phyloP scores from a whole-genome alignment of 192 early-diverging fungal genomes.

The Rhizophagus clarus region DNA sequence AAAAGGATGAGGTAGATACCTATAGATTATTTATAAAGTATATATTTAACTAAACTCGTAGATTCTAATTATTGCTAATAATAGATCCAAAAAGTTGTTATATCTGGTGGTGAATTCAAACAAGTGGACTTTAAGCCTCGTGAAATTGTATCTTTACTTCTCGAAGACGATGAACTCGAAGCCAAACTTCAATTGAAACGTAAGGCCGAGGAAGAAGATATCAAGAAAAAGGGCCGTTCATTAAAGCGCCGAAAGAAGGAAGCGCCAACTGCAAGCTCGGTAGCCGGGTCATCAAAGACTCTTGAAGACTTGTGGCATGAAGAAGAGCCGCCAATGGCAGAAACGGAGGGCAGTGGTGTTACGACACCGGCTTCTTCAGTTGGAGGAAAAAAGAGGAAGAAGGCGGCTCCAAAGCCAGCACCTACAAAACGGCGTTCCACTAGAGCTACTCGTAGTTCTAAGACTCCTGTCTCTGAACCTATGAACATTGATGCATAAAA shows the following conservation, averaged over 20 bases:
- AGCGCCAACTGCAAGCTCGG: neutral
- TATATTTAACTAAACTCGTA: neutral
- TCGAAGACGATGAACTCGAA: conserved; percentile 75
- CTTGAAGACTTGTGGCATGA: conserved; percentile 22
- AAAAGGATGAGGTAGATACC: conserved; percentile 76
- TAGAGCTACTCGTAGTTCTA: neutral
- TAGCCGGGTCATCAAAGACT: neutral
- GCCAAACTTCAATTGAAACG: conserved; percentile 58
- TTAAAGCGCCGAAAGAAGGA: conserved; percentile 32
- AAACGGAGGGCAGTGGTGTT: conserved; percentile 18
- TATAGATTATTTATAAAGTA: neutral
- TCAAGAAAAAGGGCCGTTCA: conserved; percentile 34
- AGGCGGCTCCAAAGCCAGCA: neutral
- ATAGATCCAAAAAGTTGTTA: conserved; percentile 87
- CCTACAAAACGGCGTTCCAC: neutral
- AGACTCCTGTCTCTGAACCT: neutral
- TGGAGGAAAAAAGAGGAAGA: conserved; percentile 11
- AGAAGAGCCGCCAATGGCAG: conserved; percentile 1
- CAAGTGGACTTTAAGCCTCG: conserved; percentile 86
- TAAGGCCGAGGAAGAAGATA: conserved; percentile 54
- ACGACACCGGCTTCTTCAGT: conserved; percentile 12
- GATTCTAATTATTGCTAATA: neutral
- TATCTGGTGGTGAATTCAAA: conserved; percentile 86
- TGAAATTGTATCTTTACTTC: conserved; percentile 82
- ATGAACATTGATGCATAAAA: neutral